Conservation (phyloP, 2,329 filamentous ascomycete species). For the Colletotrichum zoysiae region DNA sequence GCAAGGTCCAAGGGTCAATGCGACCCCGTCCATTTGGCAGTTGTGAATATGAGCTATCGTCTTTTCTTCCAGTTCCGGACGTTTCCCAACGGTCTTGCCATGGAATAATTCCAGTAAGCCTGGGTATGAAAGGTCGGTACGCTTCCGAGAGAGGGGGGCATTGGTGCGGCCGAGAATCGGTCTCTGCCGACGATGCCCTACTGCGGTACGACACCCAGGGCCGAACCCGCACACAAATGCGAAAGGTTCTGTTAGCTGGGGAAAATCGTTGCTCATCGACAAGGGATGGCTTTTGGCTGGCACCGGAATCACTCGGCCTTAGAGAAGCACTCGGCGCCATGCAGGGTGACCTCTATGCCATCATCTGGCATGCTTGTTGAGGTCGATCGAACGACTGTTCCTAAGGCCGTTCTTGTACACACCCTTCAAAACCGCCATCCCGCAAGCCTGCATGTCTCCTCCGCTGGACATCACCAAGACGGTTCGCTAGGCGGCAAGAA, state of each 20-base stretch:
- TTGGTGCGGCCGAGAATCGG: conserved; percentile 4
- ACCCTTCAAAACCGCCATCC: background rate
- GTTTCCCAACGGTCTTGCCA: conserved; percentile 3
- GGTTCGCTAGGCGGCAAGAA: no score
- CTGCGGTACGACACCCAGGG: conserved; percentile 23
- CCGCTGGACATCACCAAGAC: no score
- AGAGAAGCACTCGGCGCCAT: conserved; percentile 21
- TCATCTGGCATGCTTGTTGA: conserved; percentile 36
- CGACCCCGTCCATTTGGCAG: conserved; percentile 33
- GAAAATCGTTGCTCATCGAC: conserved; percentile 12
- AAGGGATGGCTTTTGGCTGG: conserved; percentile 6
- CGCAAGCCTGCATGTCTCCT: background rate
- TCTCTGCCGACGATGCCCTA: conserved; percentile 12
- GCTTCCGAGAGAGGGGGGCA: background rate
- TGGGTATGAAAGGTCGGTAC: background rate
- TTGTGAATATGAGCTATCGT: conserved; percentile 35
- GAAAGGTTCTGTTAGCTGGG: conserved; percentile 11
- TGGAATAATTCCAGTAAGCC: background rate
- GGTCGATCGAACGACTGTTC: conserved; percentile 27
- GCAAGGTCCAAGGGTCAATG: conserved; percentile 39
- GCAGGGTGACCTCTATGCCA: conserved; percentile 36
- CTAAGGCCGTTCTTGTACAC: background rate
- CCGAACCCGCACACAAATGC: conserved; percentile 32
- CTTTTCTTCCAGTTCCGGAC: conserved; percentile 20
- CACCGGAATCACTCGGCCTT: background rate